Percentiles rank a stretch among this genome's conserved stretches.
These are phyloP conservation scores for Chimonanthus salicifolius DNA, from an alignment of 164 flowering plant species.

Conservation along the genomic window DNA sequence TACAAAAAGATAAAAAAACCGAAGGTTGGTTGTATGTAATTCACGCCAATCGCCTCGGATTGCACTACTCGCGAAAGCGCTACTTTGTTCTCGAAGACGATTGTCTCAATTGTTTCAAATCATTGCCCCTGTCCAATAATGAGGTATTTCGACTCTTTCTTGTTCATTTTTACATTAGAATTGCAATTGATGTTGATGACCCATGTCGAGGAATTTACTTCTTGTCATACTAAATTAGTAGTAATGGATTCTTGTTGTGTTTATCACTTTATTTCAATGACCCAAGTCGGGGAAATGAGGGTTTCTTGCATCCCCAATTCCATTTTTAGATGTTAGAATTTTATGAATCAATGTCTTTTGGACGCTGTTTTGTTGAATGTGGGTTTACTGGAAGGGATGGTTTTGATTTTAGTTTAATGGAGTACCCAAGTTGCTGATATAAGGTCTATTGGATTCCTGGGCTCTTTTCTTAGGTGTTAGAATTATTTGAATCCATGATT, in stretches of 20 bases:
- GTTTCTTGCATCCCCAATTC: background rate
- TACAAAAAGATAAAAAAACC: constrained; percentile 31
- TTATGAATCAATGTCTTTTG: background rate
- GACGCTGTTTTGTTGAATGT: background rate
- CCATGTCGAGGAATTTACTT: background rate
- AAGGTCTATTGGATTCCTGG: background rate
- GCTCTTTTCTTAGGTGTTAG: background rate
- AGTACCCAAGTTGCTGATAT: background rate
- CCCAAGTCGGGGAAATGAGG: background rate
- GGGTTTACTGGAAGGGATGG: background rate
- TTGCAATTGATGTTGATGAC: background rate
- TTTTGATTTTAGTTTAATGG: background rate
- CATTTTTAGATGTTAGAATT: background rate
- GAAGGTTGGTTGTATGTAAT: constrained; percentile 77
- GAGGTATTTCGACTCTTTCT: constrained; percentile 34
- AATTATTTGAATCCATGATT: background rate
- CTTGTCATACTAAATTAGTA: background rate
- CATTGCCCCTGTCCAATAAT: constrained; percentile 33
- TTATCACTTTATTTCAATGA: background rate
- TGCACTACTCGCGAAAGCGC: constrained; percentile 64
- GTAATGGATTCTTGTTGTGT: background rate
- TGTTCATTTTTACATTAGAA: background rate
- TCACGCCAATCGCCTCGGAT: constrained; percentile 58
- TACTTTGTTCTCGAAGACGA: constrained; percentile 63
- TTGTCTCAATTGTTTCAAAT: constrained; percentile 59